Percentiles rank a stretch among this genome's conserved stretches.
Evolutionary conservation across 2,329 filamentous ascomycete genomes (phyloP).

Genomic region (Penicillium sp.): DNA sequence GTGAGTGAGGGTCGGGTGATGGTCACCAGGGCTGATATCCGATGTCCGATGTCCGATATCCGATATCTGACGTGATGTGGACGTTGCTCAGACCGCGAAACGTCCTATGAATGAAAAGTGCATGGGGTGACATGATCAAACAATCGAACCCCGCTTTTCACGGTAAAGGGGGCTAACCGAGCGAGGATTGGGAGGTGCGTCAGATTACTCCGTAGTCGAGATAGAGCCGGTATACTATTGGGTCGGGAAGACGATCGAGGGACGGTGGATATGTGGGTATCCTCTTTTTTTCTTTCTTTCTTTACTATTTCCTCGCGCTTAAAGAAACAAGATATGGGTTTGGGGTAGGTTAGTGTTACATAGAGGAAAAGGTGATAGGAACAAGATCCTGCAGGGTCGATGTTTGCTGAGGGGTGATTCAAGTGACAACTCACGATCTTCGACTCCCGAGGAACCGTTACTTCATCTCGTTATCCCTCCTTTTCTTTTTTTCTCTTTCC

Average conservation of each 20-base stretch:
- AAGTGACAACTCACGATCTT: not conserved
- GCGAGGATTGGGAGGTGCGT: not conserved
- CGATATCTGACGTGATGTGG: not conserved
- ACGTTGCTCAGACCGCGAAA: not conserved
- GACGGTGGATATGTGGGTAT: not conserved
- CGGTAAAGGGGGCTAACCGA: not conserved
- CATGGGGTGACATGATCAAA: not conserved
- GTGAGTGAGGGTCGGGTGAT: not conserved
- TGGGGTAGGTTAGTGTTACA: not conserved
- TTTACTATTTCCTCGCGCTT: not conserved
- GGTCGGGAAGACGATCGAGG: not conserved
- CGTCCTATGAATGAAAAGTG: not conserved
- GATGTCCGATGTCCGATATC: not conserved
- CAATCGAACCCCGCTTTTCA: constrained; percentile 6
- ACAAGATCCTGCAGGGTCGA: not conserved
- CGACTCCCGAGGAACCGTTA: not conserved
- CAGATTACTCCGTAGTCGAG: constrained; percentile 1
- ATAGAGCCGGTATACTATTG: constrained; percentile 1
- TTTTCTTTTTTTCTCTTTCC: constrained; percentile 7
- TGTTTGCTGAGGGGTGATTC: not conserved
- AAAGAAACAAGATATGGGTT: not conserved
- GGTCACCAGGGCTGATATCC: not conserved
- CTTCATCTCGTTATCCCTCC: constrained; percentile 3
- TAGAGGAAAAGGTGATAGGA: not conserved
- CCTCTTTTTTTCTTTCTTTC: not conserved